A percentile compares a stretch with the other conserved stretches of the same genome.
phyloP scores from a whole-genome alignment of 306 rosid genomes.

The Cotoneaster glaucophyllus region DNA sequence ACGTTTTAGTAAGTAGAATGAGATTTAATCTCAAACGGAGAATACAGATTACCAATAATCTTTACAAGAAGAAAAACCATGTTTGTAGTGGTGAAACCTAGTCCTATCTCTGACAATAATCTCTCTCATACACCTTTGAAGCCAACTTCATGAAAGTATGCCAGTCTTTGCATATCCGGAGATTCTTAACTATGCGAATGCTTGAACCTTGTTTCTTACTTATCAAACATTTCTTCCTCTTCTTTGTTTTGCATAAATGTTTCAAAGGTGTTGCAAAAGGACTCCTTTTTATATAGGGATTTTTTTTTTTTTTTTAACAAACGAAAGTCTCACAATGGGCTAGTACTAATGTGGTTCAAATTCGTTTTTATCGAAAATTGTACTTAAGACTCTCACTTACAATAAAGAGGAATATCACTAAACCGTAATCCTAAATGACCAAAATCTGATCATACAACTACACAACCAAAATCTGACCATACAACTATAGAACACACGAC shows the following conservation, averaged over 20 bases:
- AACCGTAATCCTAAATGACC: no score
- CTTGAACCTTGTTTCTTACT: slow-evolving; percentile 29
- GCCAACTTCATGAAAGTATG: slow-evolving; percentile 77
- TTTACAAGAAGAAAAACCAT: slow-evolving; percentile 70
- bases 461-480: no score
- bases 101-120: slow-evolving; percentile 72
- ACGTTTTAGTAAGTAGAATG: background rate
- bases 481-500: background rate
- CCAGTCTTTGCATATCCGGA: slow-evolving; percentile 78
- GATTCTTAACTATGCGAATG: slow-evolving; percentile 68
- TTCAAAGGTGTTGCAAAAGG: background rate
- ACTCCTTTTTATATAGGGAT: no score
- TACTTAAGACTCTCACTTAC: no score
- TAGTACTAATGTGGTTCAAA: no score
- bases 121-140: slow-evolving; percentile 58
- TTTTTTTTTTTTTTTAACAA: no score
- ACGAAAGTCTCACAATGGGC: slow-evolving; percentile 39
- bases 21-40: background rate
- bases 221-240: slow-evolving; percentile 74
- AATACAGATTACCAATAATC: slow-evolving; percentile 58
- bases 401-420: no score
- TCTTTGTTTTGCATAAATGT: slow-evolving; percentile 67
- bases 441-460: no score
- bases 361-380: no score
- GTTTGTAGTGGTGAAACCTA: slow-evolving; percentile 69